These are phyloP conservation scores for Danielozyma ontarioensis DNA, from an alignment of 805 yeast species.

Conservation along the genomic window DNA sequence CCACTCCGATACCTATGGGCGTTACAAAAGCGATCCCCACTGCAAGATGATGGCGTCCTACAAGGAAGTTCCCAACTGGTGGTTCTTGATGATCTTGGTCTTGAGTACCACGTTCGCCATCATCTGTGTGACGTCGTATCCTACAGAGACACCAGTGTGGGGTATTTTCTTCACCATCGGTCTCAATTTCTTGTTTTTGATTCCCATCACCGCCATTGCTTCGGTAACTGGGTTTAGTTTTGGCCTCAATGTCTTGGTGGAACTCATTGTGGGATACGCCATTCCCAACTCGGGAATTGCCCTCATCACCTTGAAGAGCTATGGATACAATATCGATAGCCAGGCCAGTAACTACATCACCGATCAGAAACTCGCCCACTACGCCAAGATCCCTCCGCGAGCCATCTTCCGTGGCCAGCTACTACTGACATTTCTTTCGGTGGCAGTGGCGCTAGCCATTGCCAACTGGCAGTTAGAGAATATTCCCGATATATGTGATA, in stretches of 20 bases:
- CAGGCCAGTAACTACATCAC: constrained; percentile 55
- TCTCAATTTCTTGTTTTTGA: constrained; percentile 49
- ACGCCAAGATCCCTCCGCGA: constrained; percentile 20
- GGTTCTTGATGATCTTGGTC: constrained; percentile 49
- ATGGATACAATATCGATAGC: constrained; percentile 55
- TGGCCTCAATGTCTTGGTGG: constrained; percentile 59
- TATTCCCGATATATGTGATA: constrained; percentile 31
- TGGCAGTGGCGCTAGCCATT: constrained; percentile 26
- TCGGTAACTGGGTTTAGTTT: constrained; percentile 58
- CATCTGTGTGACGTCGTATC: constrained; percentile 41
- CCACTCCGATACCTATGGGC: constrained; percentile 7
- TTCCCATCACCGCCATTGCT: constrained; percentile 58
- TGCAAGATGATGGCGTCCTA: constrained; percentile 54
- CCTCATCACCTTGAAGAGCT: constrained; percentile 50
- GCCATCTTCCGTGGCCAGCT: constrained; percentile 34
- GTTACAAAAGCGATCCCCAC: constrained; percentile 44
- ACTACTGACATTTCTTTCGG: constrained; percentile 30
- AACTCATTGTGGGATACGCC: constrained; percentile 60
- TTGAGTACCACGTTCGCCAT: constrained; percentile 40
- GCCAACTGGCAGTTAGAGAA: constrained; percentile 38
- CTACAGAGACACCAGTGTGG: constrained; percentile 59
- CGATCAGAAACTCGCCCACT: constrained; percentile 23
- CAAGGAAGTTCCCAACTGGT: constrained; percentile 71
- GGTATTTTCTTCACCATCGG: constrained; percentile 53
- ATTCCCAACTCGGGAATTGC: constrained; percentile 63